Percentiles rank a stretch among this genome's conserved stretches.
phyloP scores from a whole-genome alignment of 768 basidiomycete genomes.

The Lactarius evosmus region DNA sequence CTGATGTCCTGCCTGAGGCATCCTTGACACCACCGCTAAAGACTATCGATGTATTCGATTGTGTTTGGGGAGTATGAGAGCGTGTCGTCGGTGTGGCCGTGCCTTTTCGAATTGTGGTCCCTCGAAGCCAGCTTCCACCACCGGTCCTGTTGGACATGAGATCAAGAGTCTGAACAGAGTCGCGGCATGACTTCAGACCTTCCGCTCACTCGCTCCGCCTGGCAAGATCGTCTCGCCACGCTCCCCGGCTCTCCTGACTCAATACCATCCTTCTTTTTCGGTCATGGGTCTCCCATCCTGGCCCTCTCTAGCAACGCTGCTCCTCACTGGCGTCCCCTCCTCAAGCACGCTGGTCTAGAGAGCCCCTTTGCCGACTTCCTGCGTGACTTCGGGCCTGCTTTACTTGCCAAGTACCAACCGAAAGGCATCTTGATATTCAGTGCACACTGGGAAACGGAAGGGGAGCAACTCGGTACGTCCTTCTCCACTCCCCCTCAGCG shows the following conservation, averaged over 20 bases:
- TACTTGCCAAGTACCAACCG: constrained; percentile 69
- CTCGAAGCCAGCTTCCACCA: constrained; percentile 44
- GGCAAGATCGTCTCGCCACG: constrained; percentile 51
- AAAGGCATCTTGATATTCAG: constrained; percentile 80
- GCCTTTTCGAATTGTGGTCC: constrained; percentile 72
- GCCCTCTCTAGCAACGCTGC: constrained; percentile 35
- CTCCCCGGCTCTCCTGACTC: constrained; percentile 55
- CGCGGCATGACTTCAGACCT: constrained; percentile 22
- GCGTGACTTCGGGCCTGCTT: constrained; percentile 58
- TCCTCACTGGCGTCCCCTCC: constrained; percentile 15
- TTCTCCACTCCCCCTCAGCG: constrained; percentile 6
- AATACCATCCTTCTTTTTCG: constrained; percentile 76
- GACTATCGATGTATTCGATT: constrained; percentile 68
- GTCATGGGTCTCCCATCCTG: constrained; percentile 60
- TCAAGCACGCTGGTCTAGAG: constrained; percentile 41
- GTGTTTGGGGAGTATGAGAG: constrained; percentile 62
- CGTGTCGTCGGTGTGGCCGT: constrained; percentile 51
- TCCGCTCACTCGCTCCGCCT: constrained; percentile 43
- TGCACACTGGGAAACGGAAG: constrained; percentile 74
- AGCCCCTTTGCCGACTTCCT: constrained; percentile 60
- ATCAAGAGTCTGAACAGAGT: background rate
- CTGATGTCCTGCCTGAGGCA: constrained; percentile 74
- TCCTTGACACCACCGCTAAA: constrained; percentile 87
- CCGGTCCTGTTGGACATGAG: constrained; percentile 26
- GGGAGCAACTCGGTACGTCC: constrained; percentile 52